Percentiles rank a stretch among this genome's conserved stretches.
Evolutionary conservation across 257 asterid species (phyloP).

Genomic region (Gentiana dahurica): DNA sequence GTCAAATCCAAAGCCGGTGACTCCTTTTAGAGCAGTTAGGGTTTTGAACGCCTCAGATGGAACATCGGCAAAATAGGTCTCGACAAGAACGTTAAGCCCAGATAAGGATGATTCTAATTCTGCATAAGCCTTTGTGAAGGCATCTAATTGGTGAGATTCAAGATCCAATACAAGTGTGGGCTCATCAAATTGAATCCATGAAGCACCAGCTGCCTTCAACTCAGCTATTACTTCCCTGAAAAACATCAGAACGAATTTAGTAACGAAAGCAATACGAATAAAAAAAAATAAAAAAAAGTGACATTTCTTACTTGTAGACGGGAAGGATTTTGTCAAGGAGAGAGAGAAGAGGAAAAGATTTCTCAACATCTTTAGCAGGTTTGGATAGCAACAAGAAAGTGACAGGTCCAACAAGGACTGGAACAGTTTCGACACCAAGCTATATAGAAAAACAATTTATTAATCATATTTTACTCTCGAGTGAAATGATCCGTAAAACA

Average conservation of each 20-base stretch:
- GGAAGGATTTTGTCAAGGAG: constrained; percentile 86
- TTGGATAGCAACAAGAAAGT: constrained; percentile 74
- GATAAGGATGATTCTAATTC: constrained; percentile 54
- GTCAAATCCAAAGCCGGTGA: constrained; percentile 75
- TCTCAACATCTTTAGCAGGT: constrained; percentile 92
- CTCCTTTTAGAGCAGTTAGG: constrained; percentile 60
- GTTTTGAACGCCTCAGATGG: constrained; percentile 68
- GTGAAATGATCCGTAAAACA: not conserved
- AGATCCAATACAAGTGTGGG: constrained; percentile 84
- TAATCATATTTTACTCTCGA: not conserved
- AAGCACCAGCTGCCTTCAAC: constrained; percentile 89
- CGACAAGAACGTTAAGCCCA: constrained; percentile 57
- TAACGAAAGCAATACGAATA: constrained; percentile 6
- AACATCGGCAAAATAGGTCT: constrained; percentile 80
- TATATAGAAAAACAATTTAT: constrained; percentile 21
- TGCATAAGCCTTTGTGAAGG: constrained; percentile 71
- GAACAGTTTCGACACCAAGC: constrained; percentile 89
- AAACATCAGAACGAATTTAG: constrained; percentile 2
- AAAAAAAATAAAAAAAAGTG: not conserved
- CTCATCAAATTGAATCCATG: constrained; percentile 91
- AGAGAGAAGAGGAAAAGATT: constrained; percentile 62
- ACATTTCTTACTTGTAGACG: constrained; percentile 60
- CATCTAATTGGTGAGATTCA: constrained; percentile 73
- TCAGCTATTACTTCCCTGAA: constrained; percentile 85
- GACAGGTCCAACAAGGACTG: constrained; percentile 85